Evolutionary conservation across 306 rosid species (phyloP).

Genomic region (Astragalus glycyphyllos): DNA sequence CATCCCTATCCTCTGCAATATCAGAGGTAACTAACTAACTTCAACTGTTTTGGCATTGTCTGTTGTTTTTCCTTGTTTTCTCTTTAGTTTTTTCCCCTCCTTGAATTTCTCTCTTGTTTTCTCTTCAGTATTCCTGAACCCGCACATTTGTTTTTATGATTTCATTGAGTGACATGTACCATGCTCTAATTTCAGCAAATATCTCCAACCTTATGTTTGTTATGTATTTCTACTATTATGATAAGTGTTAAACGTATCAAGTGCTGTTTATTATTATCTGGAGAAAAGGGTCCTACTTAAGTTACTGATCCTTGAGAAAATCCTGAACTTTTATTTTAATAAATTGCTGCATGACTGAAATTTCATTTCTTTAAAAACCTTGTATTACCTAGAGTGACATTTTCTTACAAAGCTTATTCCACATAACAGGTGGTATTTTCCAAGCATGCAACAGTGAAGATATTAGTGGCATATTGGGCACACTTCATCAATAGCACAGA

Average conservation of each 20-base stretch:
- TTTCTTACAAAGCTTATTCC: constrained; percentile 31
- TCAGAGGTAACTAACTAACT: constrained; percentile 69
- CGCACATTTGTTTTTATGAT: neutral
- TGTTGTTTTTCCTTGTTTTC: neutral
- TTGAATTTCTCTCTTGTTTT: neutral
- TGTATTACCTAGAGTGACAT: neutral
- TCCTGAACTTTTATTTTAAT: neutral
- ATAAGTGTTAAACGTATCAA: neutral
- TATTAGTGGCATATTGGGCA: constrained; percentile 87
- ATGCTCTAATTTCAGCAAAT: neutral
- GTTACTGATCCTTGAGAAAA: neutral
- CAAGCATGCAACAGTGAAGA: constrained; percentile 77
- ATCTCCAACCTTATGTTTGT: neutral
- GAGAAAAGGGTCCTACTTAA: neutral
- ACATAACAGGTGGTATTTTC: constrained; percentile 68
- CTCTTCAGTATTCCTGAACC: neutral
- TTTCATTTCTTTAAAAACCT: constrained; percentile 14
- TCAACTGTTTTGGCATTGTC: constrained; percentile 26
- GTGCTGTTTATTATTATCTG: neutral
- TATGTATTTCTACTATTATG: neutral
- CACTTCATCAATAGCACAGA: constrained; percentile 76
- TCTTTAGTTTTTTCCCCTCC: neutral
- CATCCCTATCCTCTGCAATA: constrained; percentile 85
- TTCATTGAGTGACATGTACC: constrained; percentile 1
- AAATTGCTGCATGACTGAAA: neutral